A percentile compares a stretch with the other conserved stretches of the same genome.
phyloP scores from a whole-genome alignment of 2,329 filamentous ascomycete species.

The Drechslerella coelobrocha region DNA sequence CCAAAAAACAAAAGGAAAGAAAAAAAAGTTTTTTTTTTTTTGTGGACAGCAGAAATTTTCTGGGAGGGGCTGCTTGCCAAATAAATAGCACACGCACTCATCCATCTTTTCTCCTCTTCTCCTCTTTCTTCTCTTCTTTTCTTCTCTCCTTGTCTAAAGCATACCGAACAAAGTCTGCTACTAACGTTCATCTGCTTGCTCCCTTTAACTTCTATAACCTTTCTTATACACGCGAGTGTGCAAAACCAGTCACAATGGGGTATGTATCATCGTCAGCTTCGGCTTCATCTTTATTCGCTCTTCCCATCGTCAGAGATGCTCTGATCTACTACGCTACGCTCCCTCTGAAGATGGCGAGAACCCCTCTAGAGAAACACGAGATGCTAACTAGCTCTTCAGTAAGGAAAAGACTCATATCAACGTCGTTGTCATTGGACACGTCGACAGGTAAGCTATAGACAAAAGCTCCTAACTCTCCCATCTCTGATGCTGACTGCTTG shows the following conservation, averaged over 20 bases:
- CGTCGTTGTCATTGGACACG: conserved; percentile 83
- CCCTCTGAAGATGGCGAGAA: neutral
- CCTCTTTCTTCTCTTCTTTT: conserved; percentile 17
- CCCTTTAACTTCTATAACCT: conserved; percentile 31
- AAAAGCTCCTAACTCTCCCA: neutral
- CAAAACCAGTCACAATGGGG: conserved; percentile 59
- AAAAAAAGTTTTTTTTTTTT: conserved; percentile 14
- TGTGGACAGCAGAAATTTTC: conserved; percentile 1
- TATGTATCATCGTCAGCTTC: conserved; percentile 54
- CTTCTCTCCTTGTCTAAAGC: conserved; percentile 49
- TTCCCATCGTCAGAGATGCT: neutral
- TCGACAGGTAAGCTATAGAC: conserved; percentile 54
- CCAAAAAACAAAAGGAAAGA: neutral
- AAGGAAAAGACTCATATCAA: conserved; percentile 91
- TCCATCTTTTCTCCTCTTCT: conserved; percentile 13
- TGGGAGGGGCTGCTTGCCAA: neutral
- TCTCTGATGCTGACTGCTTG: conserved; percentile 37
- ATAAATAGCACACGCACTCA: conserved; percentile 21
- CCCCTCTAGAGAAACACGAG: neutral
- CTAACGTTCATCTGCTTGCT: conserved; percentile 50
- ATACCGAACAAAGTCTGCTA: conserved; percentile 50
- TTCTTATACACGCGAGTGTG: conserved; percentile 20
- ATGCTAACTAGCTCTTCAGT: conserved; percentile 63
- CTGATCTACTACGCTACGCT: neutral
- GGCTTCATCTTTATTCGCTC: conserved; percentile 7